Base-by-base conservation (phyloP, 2,329 filamentous ascomycete species). In the Sporothrix variecibatus region DNA sequence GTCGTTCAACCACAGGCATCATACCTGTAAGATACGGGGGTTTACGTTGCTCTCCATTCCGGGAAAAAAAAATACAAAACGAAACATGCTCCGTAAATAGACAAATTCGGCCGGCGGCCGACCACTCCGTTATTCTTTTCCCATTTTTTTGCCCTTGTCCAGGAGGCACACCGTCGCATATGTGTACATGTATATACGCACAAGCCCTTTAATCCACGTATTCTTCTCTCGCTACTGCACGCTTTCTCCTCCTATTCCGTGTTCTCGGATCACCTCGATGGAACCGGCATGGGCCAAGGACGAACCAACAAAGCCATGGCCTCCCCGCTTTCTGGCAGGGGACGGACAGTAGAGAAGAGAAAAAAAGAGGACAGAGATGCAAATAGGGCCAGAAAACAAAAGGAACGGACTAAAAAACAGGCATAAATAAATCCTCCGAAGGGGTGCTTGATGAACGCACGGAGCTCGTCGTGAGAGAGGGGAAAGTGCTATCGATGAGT, bases 191-290 rank as follows among this genome's bases (percentile, higher is more conserved):
- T 28, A 28, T 26, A 11, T 26, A 23, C 43, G 65, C 65, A 68
- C 65, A 46, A 67, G 62, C 62, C 26, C 34, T 23, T 28, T 46
- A 28, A 28, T 7, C 43, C 15, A 49, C 2, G 43, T 49, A 43
- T 20, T 6, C 34, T 38, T 28, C 23, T 28, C 31, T 26, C 62
- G 43, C n/a, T 46, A 9, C 64, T 51, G 17, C 28, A n/a, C 26
- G 65, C 43, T 31, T 31, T 67, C 60, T 72, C 40, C 73, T 34
- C 28, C 62, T 71, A 67, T 67, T 71, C 71, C 71, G 68, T 71
- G 71, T 58, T 67, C 62, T 72, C 71, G 71, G 60, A 72, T 56
- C 60, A 72, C 60, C 71, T 67, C 31, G 60, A 65, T 65, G 60
- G 60, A 65, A 65, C 60, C 60, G 60, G 64, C 40, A 68, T 49